These are phyloP conservation scores for Blastomyces gilchristii DNA, from an alignment of 2,329 filamentous ascomycete species.

Conservation along the genomic window DNA sequence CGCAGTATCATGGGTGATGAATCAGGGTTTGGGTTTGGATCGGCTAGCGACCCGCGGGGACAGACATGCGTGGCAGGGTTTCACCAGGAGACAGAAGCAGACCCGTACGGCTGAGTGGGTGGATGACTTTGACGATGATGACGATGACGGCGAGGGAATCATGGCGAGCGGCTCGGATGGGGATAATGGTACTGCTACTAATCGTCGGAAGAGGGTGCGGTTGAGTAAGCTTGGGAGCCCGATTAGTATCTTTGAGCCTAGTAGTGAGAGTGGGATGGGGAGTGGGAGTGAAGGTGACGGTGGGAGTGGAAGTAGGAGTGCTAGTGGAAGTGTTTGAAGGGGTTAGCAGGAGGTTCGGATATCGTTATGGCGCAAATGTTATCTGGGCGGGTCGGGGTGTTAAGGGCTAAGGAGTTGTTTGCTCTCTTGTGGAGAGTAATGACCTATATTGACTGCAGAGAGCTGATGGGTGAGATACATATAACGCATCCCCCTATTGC, in stretches of 20 bases:
- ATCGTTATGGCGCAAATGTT: background rate
- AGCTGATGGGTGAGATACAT: background rate
- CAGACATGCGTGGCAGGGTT: background rate
- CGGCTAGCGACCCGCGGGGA: background rate
- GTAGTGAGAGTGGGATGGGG: background rate
- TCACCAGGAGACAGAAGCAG: background rate
- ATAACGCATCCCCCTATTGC: background rate
- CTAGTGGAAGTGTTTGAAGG: background rate
- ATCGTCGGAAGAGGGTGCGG: background rate
- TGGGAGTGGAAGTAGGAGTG: background rate
- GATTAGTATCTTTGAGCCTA: conserved; percentile 4
- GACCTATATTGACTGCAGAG: too few species aligned
- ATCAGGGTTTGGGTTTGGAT: background rate
- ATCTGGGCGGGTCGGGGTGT: background rate
- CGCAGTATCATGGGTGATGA: background rate
- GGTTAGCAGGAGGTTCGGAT: background rate
- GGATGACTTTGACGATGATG: background rate
- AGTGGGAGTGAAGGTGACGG: background rate
- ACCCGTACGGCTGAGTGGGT: background rate
- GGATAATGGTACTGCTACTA: background rate
- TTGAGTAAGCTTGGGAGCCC: conserved; percentile 3
- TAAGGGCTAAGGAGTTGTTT: background rate
- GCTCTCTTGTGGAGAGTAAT: background rate
- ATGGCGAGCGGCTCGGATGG: background rate
- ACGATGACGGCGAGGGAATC: background rate